Evolutionary conservation across 2,329 filamentous ascomycete genomes (phyloP).

Genomic region (Aspergillus sp.): DNA sequence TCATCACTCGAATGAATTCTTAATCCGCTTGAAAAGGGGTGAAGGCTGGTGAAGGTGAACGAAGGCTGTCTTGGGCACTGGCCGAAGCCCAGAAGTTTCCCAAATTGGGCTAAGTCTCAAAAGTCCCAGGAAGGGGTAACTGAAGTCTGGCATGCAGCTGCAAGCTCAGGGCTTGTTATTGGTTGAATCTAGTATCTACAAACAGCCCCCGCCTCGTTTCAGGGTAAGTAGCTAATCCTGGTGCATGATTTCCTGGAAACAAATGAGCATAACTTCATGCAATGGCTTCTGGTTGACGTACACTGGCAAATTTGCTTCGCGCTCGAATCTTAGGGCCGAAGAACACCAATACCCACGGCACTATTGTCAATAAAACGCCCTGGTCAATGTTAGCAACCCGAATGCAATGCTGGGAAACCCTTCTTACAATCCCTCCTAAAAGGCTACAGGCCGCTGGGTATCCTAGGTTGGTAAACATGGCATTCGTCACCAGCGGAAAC

Average conservation of each 20-base stretch:
- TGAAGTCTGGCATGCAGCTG: background rate
- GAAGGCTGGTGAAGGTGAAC: no score
- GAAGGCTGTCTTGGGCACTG: background rate
- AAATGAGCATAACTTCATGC: constrained; percentile 1
- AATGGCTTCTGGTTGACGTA: constrained; percentile 31
- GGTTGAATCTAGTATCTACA: background rate
- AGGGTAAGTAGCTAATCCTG: constrained; percentile 6
- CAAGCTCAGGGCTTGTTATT: background rate
- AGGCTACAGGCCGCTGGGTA: constrained; percentile 71
- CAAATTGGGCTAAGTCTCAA: background rate
- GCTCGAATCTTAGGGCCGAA: constrained; percentile 72
- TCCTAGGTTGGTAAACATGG: constrained; percentile 72
- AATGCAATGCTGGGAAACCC: background rate
- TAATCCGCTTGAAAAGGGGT: background rate
- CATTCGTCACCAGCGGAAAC: constrained; percentile 74
- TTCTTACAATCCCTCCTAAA: constrained; percentile 68
- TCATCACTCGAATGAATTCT: constrained; percentile 5
- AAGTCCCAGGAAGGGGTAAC: background rate
- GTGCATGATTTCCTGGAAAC: constrained; percentile 17
- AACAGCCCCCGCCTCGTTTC: background rate
- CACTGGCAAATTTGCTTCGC: constrained; percentile 73
- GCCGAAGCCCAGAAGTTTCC: background rate
- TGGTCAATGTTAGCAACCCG: constrained; percentile 11
- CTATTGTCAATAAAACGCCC: constrained; percentile 62
- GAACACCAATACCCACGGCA: constrained; percentile 79